Evolutionary conservation across 2,329 filamentous ascomycete species (phyloP), one percentile per base, ranked within the genome.

Genomic region (Monilinia fructicola): DNA sequence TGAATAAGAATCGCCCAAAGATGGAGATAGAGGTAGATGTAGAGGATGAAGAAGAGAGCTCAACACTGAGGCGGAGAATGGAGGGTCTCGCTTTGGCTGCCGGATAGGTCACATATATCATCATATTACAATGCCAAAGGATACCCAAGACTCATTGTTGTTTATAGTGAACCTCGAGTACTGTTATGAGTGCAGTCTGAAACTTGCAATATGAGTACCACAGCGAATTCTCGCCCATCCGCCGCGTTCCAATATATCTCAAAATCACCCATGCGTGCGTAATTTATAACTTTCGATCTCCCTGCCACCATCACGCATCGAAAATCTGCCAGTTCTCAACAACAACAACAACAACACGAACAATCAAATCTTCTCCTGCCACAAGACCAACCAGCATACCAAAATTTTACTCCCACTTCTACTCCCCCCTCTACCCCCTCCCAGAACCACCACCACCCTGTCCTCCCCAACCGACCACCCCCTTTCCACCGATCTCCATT

Each of bases 1-100:
- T 99, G 58, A 99, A 99, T 76, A 97, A 95, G 79, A 89, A 88
- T 71, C 80, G 86, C 68, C 83, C 83, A 76, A 88, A 88, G 71
- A 82, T 86, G 72, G 56, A 50, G 21, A 85, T 88, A 56, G 73
- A 75, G 60, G 68, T 76, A 23, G 74, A 74, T 67, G 71, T 73
- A 38, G 74, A 76, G 53, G 75, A 84, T 67, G 82, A 84, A 68
- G 79, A 80, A 66, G 79, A 80, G 65, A 83, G 81, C 71, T 81
- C 81, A 21, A 84, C 81, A 18, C 73, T 84, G 63, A 79, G 80
- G 74, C 78, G 81, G 64, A 81, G 80, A 73, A 82, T 83, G 78
- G 82, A 83, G 68, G 78, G 76, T 12, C 72, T 82, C 35, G 78
- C 79, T 67, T 74, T 83, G 65, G 77, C 78, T 55, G 73, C 71